Evolutionary conservation across 2,329 filamentous ascomycete species (phyloP).

Genomic region (Phialophora chinensis): DNA sequence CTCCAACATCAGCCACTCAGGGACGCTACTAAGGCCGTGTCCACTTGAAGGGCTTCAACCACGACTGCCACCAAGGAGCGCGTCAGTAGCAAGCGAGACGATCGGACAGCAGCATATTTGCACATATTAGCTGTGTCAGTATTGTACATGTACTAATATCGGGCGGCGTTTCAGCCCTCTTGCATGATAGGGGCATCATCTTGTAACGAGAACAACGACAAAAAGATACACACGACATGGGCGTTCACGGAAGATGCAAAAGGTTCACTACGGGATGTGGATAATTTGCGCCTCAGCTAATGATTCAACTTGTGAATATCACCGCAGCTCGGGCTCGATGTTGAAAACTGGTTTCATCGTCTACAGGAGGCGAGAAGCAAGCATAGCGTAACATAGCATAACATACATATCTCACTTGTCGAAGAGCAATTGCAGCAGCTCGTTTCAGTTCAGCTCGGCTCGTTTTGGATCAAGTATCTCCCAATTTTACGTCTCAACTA

Average conservation of each 20-base stretch:
- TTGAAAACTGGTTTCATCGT: background rate
- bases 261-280: background rate
- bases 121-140: background rate
- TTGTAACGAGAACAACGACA: constrained; percentile 1
- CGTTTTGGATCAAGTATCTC: background rate
- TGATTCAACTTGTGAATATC: background rate
- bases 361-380: background rate
- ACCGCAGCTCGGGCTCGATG: background rate
- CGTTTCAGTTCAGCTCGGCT: background rate
- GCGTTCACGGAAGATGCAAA: background rate
- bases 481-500: background rate
- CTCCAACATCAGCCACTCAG: background rate
- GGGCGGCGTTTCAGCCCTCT: background rate
- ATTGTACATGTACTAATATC: constrained; percentile 1
- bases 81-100: background rate
- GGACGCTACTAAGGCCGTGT: background rate
- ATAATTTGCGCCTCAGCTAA: background rate
- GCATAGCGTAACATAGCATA: background rate
- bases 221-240: background rate
- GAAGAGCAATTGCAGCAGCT: background rate
- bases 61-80: background rate
- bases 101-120: background rate
- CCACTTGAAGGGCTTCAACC: background rate
- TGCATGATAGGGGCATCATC: background rate
- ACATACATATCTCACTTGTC: background rate